These are phyloP conservation scores for Xylaria polymorpha DNA, from an alignment of 2,329 filamentous ascomycete species.

Conservation along the genomic window DNA sequence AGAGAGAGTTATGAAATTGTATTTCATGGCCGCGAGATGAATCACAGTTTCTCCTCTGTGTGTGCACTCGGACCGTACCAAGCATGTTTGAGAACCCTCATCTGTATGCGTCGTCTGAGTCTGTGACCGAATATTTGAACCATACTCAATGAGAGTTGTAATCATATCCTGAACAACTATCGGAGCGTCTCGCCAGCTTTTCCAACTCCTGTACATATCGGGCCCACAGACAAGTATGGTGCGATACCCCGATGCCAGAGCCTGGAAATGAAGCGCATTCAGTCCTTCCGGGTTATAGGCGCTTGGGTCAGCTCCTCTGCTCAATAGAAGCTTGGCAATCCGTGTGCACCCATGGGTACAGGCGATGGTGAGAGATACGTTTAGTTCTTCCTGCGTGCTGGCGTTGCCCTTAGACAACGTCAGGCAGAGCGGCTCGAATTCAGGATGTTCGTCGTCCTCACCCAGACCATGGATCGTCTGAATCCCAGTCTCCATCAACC, in stretches of 20 bases:
- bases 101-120: background rate
- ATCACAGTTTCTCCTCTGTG: background rate
- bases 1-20: background rate
- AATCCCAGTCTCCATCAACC: background rate
- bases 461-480: background rate
- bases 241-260: background rate
- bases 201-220: background rate
- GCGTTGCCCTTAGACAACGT: background rate
- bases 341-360: background rate
- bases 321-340: background rate
- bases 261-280: slow-evolving; percentile 3
- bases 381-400: background rate
- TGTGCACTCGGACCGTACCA: no score
- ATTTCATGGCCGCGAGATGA: background rate
- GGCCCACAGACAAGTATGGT: background rate
- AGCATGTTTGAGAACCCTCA: background rate
- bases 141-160: background rate
- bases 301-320: slow-evolving; percentile 13
- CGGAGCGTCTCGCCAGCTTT: background rate
- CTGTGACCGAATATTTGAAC: background rate
- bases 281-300: background rate
- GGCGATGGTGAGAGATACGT: background rate
- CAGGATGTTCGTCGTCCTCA: background rate
- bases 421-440: background rate
- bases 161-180: background rate